Evolutionary conservation across 139 green algal species (phyloP).

Genomic region (Chlamydomonas sp.): DNA sequence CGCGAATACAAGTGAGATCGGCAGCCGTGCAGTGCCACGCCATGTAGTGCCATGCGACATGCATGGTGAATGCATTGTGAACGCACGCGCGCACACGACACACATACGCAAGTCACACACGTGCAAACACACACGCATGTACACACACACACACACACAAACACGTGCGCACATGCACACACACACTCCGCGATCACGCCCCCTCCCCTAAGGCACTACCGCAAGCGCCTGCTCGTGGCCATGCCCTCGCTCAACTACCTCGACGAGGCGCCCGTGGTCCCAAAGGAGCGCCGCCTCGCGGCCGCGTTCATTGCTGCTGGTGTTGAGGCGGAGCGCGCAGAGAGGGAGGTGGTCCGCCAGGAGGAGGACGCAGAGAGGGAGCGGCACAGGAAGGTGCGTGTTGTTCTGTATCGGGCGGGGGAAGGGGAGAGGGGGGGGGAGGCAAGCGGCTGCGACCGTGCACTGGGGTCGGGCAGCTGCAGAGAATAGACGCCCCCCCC

Average conservation of each 20-base stretch:
- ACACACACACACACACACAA: not conserved
- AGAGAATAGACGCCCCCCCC: no score
- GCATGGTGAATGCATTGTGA: not conserved
- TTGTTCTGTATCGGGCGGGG: no score
- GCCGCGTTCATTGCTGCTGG: slow-evolving; percentile 44
- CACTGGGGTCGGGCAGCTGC: no score
- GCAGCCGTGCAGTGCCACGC: no score
- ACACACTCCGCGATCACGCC: no score
- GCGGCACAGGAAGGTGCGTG: slow-evolving; percentile 23
- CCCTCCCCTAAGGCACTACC: slow-evolving; percentile 69
- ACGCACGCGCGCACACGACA: no score
- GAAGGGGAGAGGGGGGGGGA: no score
- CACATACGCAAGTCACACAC: not conserved
- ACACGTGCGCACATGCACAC: no score
- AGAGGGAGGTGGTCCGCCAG: slow-evolving; percentile 10
- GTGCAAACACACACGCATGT: not conserved
- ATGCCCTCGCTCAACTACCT: slow-evolving; percentile 65
- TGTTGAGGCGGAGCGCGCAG: slow-evolving; percentile 35
- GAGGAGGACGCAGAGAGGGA: slow-evolving; percentile 45
- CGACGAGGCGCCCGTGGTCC: slow-evolving; percentile 54
- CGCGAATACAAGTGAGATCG: slow-evolving; percentile 13
- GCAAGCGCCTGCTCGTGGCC: slow-evolving; percentile 49
- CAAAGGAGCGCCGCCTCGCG: slow-evolving; percentile 54
- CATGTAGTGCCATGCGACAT: not conserved
- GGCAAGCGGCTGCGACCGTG: no score